Percentiles rank a stretch among this genome's conserved stretches.
Evolutionary conservation across 257 asterid genomes (phyloP).

Genomic region (Vinca minor): DNA sequence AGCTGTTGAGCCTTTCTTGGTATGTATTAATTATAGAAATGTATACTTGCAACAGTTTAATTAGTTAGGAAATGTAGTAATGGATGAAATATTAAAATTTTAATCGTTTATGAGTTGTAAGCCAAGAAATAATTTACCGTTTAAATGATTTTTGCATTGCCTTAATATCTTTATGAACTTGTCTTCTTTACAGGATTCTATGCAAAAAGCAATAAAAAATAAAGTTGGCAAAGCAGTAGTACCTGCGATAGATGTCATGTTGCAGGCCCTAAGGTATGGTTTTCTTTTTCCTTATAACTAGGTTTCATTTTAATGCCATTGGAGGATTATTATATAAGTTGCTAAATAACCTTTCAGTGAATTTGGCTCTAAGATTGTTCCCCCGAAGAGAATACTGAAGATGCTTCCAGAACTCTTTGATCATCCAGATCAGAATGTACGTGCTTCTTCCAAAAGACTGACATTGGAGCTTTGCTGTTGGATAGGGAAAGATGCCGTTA

Average conservation of each 20-base stretch:
- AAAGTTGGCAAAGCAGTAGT: slow-evolving; percentile 98
- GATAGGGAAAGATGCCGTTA: slow-evolving; percentile 97
- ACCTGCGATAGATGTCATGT: slow-evolving; percentile 99
- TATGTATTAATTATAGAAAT: slow-evolving; percentile 27
- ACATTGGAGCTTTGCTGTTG: slow-evolving; percentile 98
- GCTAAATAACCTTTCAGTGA: slow-evolving; percentile 54
- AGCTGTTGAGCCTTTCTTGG: slow-evolving; percentile 92
- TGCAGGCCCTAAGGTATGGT: slow-evolving; percentile 88
- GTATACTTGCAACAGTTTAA: slow-evolving; percentile 1
- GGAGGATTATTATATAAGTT: slow-evolving; percentile 21
- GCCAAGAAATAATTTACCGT: not conserved
- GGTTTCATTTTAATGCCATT: slow-evolving; percentile 9
- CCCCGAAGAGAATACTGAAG: slow-evolving; percentile 94
- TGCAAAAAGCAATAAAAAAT: slow-evolving; percentile 97
- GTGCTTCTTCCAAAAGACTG: slow-evolving; percentile 94
- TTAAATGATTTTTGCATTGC: not conserved
- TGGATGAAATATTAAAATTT: not conserved
- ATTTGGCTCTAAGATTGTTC: slow-evolving; percentile 87
- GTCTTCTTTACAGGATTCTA: slow-evolving; percentile 68
- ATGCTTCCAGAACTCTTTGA: slow-evolving; percentile 99
- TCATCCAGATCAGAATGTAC: slow-evolving; percentile 99
- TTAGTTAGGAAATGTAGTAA: not conserved
- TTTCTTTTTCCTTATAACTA: slow-evolving; percentile 9
- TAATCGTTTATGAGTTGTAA: not conserved
- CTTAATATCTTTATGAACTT: not conserved